Evolutionary conservation across 1,284 basidiomycete genomes (phyloP), one percentile per base, ranked within the genome.

Genomic region (Naganishia albida): DNA sequence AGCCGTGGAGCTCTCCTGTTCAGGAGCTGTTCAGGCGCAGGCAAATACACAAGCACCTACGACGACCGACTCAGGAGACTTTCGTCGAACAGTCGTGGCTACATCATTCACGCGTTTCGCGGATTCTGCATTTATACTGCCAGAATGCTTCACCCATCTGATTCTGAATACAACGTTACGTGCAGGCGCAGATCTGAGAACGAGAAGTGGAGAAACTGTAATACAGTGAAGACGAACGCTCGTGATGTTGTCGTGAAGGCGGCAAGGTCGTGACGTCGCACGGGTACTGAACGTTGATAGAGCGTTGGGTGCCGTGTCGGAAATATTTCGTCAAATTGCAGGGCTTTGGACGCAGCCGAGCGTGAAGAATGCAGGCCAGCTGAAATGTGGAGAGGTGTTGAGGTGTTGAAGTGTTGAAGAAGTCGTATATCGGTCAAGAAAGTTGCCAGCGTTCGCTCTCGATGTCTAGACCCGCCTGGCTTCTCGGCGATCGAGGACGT

Each of bases 161-260:
- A 34, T 34, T n/a, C 6, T 34, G 25, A 8, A 25, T 8, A 30
- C 28, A 26, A 16, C 28, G 25, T 26, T 18, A 4, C 4, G 16
- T 20, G 39, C n/a, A 23, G 23, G 3, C n/a, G 3, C 34, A 4
- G 6, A 2, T 43, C 3, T 3, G 30, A 23, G 1, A 26, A 23
- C 34, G 15, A 34, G 34, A n/a, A n/a, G n/a, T n/a, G n/a, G n/a
- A n/a, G n/a, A 16, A 26, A 39, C 46, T 34, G 48, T 26, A 50
- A 60, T 60, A 60, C 57, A 60, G 48, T 60, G 57, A 15, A 10
- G 49, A 23, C n/a, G 54, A 30, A 23, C 39, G 12, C 16, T 16
- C 15, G 26, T 26, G 15, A 43, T 44, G 3, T 30, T 12, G 25
- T 26, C 18, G 26, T 23, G 15, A 49, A 6, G 30, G 43, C 38